A percentile compares a stretch with the other conserved stretches of the same genome.
These are phyloP conservation scores for Monilinia fructicola DNA, from an alignment of 2,329 filamentous ascomycete species.

Conservation along the genomic window DNA sequence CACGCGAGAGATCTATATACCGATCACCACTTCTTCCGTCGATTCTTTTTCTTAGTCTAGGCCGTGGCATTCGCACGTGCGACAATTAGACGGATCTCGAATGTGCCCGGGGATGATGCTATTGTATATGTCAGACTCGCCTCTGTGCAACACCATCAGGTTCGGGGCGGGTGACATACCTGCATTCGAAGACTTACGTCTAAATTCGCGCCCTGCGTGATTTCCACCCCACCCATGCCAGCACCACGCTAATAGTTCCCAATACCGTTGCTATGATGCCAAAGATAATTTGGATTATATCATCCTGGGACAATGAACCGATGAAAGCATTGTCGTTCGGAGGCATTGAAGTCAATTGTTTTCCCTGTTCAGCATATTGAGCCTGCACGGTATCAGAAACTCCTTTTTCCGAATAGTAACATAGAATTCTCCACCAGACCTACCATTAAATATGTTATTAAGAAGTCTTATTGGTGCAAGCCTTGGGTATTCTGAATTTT, in stretches of 20 bases:
- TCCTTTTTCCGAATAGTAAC: background rate
- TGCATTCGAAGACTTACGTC: background rate
- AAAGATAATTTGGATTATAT: slow-evolving; percentile 4
- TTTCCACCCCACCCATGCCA: slow-evolving; percentile 1
- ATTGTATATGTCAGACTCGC: background rate
- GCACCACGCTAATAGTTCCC: background rate
- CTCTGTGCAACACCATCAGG: background rate
- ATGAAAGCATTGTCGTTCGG: background rate
- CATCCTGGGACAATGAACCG: background rate
- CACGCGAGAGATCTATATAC: background rate
- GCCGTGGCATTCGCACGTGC: background rate
- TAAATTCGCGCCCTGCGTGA: background rate
- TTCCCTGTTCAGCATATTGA: background rate
- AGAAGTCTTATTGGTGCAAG: background rate
- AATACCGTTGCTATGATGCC: background rate
- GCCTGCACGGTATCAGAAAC: background rate
- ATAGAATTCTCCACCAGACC: background rate
- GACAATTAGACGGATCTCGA: background rate
- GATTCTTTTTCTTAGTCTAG: background rate
- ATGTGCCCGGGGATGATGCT: background rate
- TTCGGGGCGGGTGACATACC: background rate
- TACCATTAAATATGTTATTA: background rate
- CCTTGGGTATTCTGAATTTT: background rate
- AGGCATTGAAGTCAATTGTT: slow-evolving; percentile 6
- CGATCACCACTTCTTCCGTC: background rate